Percentiles rank a stretch among this genome's conserved stretches.
These are phyloP conservation scores for Apiotrichum sp. DNA, from an alignment of 1,284 basidiomycete genomes.

Conservation along the genomic window DNA sequence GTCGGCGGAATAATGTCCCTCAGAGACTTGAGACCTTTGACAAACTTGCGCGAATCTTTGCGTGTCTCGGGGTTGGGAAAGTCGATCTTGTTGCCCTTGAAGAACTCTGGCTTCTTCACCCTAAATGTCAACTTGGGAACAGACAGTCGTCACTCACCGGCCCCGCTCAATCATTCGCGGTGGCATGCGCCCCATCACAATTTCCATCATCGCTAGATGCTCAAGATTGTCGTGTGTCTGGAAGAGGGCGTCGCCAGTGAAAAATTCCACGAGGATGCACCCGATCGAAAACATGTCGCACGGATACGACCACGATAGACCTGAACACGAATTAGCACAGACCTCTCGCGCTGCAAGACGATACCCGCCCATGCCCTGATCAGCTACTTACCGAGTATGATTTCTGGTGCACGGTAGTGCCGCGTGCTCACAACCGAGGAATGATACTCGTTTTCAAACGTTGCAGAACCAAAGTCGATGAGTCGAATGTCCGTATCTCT, in stretches of 20 bases:
- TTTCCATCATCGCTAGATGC: slow-evolving; percentile 99
- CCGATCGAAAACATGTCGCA: slow-evolving; percentile 98
- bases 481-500: slow-evolving; percentile 87
- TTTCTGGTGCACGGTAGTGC: slow-evolving; percentile 98
- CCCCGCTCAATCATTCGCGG: slow-evolving; percentile 60
- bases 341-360: not conserved
- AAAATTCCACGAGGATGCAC: slow-evolving; percentile 98
- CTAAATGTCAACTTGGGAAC: slow-evolving; percentile 38
- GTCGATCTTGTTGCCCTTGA: slow-evolving; percentile 77
- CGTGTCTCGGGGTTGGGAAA: slow-evolving; percentile 84
- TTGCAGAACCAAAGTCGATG: slow-evolving; percentile 97
- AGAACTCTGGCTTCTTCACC: slow-evolving; percentile 76
- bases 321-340: slow-evolving; percentile 48
- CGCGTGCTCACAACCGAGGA: slow-evolving; percentile 95
- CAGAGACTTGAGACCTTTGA: slow-evolving; percentile 74
- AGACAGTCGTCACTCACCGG: slow-evolving; percentile 27
- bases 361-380: not conserved
- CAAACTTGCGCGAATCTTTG: slow-evolving; percentile 88
- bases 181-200: slow-evolving; percentile 96
- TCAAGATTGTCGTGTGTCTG: slow-evolving; percentile 99
- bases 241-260: slow-evolving; percentile 93
- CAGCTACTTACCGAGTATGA: slow-evolving; percentile 74
- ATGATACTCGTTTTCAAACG: slow-evolving; percentile 97
- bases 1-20: slow-evolving; percentile 74
- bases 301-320: slow-evolving; percentile 95